Evolutionary conservation across 1,284 basidiomycete species (phyloP), one percentile per base, ranked within the genome.

Genomic region (Rhodotorula sp.): DNA sequence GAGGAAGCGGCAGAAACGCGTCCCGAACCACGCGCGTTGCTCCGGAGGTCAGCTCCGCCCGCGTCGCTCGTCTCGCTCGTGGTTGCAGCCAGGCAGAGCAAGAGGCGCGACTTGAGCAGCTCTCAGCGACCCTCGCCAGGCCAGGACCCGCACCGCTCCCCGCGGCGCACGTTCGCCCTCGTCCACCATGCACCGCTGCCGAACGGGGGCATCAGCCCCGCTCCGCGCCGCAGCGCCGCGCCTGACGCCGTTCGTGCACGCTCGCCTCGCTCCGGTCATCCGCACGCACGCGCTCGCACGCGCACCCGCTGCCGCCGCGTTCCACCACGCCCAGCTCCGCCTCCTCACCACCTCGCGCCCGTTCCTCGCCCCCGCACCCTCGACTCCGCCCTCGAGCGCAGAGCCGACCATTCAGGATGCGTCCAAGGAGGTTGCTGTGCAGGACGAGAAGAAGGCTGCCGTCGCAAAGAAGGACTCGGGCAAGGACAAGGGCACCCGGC

Each of bases 381-480:
- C 66, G 25, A 50, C 46, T 19, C 59, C 71, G n/a, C 3, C 66
- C 12, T 22, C 60, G 5, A 8, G 67, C n/a, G 5, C 67, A 7
- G 36, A 51, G n/a, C n/a, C n/a, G 50, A 12, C 56, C 36, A 36
- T 27, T 1, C 19, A 32, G 9, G 46, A 39, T 13, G 60, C 64
- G 27, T 34, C 59, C 21, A 72, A 73, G 44, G 67, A 70, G 34
- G 27, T 73, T 3, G 65, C 64, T 3, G 53, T 64, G 5, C 39
- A 41, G 37, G 67, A 73, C 19, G 71, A 70, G 41, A 72, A 72
- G 56, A 64, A 66, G 46, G 61, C 64, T 44, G 72, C 72, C 56
- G 75, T 69, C 12, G 61, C 72, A 29, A 69, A 64, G 21, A 67
- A 67, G 51, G 66, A 68, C 57, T 60, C 25, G 46, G 48, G 57